These are phyloP conservation scores for Euphorbia schlechtendalii DNA, from an alignment of 441 rosid species.

Conservation along the genomic window DNA sequence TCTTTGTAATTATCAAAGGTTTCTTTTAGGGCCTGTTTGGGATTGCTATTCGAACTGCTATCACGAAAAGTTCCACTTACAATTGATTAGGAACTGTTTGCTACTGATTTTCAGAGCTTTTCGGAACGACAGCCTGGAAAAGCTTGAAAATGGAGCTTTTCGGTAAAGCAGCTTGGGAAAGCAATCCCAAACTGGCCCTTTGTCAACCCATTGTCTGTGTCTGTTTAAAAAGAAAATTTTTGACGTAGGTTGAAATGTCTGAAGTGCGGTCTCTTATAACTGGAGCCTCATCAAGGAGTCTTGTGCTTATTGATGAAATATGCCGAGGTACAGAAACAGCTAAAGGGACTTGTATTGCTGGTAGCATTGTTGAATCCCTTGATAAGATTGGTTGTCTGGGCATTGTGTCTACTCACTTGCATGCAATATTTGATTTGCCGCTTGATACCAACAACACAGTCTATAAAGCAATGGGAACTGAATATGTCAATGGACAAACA, in stretches of 20 bases:
- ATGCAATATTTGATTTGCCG: constrained; percentile 80
- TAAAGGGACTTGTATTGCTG: constrained; percentile 96
- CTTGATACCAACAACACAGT: constrained; percentile 49
- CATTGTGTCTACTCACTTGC: constrained; percentile 92
- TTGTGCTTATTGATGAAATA: constrained; percentile 92
- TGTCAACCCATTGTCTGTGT: not conserved
- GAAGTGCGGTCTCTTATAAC: constrained; percentile 73
- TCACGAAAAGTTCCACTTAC: too few relatives aligned
- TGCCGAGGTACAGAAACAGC: constrained; percentile 98
- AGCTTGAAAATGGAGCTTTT: too few relatives aligned
- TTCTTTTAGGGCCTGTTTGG: too few relatives aligned
- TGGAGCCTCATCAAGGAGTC: constrained; percentile 79
- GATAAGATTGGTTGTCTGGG: constrained; percentile 88
- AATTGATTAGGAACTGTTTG: too few relatives aligned
- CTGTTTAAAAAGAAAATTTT: not conserved
- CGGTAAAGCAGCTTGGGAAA: too few relatives aligned
- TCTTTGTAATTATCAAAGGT: too few relatives aligned
- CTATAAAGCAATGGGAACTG: constrained; percentile 90
- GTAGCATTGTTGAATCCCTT: constrained; percentile 78
- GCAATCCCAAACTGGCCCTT: too few relatives aligned
- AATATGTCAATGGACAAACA: constrained; percentile 57
- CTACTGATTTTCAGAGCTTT: too few relatives aligned
- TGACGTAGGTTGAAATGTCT: constrained; percentile 90
- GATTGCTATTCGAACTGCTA: too few relatives aligned
- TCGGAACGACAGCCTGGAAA: too few relatives aligned